Evolutionary conservation across 2,329 filamentous ascomycete species (phyloP).

Genomic region (Didymellaceae sp.): DNA sequence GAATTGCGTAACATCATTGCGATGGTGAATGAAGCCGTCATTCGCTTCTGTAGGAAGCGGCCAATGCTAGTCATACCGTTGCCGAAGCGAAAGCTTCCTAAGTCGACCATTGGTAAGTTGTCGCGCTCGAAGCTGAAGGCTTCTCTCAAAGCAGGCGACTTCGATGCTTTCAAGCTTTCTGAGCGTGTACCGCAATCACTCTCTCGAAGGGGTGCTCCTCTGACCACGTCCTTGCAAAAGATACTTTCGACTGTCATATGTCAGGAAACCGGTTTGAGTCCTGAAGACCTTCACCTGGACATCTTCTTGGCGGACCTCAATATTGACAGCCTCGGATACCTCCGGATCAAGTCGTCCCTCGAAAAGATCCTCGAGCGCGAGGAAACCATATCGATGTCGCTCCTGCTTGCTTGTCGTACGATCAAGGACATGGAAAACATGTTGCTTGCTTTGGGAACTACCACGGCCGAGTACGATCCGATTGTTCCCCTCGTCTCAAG

Average conservation of each 20-base stretch:
- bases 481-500: conserved; percentile 10
- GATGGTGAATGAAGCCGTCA: conserved; percentile 6
- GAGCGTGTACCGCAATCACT: conserved; percentile 1
- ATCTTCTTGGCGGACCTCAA: conserved; percentile 4
- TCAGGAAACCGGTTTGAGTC: conserved; percentile 3
- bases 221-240: conserved; percentile 12
- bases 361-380: conserved; percentile 9
- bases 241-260: not conserved
- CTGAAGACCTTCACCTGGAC: not conserved
- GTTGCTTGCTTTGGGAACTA: conserved; percentile 8
- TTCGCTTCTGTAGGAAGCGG: conserved; percentile 10
- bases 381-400: conserved; percentile 8
- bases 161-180: conserved; percentile 1
- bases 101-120: conserved; percentile 15
- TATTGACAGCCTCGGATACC: conserved; percentile 16
- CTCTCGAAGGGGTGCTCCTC: not conserved
- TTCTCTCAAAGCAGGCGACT: conserved; percentile 2
- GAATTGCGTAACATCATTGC: conserved; percentile 7
- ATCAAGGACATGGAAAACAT: conserved; percentile 8
- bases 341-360: conserved; percentile 13
- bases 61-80: conserved; percentile 4
- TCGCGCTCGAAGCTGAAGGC: conserved; percentile 13
- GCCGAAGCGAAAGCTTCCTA: conserved; percentile 9
- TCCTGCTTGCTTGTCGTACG: conserved; percentile 5
- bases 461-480: conserved; percentile 12